phyloP scores from a whole-genome alignment of 2,329 filamentous ascomycete genomes.

The Aspergillus quadricinctus region DNA sequence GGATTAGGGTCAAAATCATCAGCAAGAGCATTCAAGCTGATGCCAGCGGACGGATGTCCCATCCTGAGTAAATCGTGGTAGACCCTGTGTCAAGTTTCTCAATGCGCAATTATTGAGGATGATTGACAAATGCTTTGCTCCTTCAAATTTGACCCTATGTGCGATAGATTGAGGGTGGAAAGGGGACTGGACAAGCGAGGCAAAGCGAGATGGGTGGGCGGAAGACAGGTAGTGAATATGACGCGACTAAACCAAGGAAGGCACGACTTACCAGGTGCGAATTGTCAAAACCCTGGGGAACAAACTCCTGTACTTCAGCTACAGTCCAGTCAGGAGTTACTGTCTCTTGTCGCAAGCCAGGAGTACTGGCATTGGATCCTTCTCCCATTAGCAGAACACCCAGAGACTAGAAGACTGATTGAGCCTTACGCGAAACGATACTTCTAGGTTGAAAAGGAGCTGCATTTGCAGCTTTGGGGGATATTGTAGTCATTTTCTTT shows the following conservation, averaged over 20 bases:
- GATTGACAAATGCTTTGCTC: background rate
- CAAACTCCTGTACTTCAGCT: slow-evolving; percentile 45
- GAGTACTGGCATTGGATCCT: slow-evolving; percentile 41
- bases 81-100: background rate
- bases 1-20: slow-evolving; percentile 18
- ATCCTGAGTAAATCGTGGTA: background rate
- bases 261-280: slow-evolving; percentile 44
- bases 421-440: slow-evolving; percentile 35
- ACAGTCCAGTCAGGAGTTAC: slow-evolving; percentile 43
- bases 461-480: slow-evolving; percentile 84
- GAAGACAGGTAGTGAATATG: background rate
- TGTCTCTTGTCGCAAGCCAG: slow-evolving; percentile 36
- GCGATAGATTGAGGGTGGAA: background rate
- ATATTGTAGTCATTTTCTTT: slow-evolving; percentile 70
- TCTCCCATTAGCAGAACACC: slow-evolving; percentile 21
- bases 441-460: slow-evolving; percentile 53
- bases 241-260: slow-evolving; percentile 5
- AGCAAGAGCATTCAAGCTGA: slow-evolving; percentile 21
- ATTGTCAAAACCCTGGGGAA: slow-evolving; percentile 52
- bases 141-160: background rate
- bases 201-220: background rate
- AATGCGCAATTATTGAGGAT: background rate
- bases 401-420: background rate
- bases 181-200: background rate
- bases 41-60: slow-evolving; percentile 1